A percentile compares a stretch with the other conserved stretches of the same genome.
phyloP scores from a whole-genome alignment of 148 eudicot genomes.

The Simmondsia chinensis region DNA sequence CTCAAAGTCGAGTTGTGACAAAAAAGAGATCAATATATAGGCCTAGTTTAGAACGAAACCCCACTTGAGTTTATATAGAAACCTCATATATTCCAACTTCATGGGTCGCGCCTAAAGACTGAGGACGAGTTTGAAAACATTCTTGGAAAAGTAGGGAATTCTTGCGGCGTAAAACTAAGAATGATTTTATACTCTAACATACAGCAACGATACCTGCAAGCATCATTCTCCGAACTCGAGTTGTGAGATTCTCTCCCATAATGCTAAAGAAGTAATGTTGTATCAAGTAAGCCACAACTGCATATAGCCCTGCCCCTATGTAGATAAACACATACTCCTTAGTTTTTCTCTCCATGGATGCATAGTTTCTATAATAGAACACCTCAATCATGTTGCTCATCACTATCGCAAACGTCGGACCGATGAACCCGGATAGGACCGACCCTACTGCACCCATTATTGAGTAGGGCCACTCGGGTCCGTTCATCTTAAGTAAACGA shows the following conservation, averaged over 20 bases:
- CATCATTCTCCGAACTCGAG: constrained; percentile 98
- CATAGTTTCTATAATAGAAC: constrained; percentile 71
- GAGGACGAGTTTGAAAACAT: no score
- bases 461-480: constrained; percentile 99
- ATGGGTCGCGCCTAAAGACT: no score
- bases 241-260: constrained; percentile 98
- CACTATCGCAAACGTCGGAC: constrained; percentile 92
- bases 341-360: constrained; percentile 89
- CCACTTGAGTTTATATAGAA: no score
- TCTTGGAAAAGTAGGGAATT: no score
- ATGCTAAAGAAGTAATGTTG: constrained; percentile 99
- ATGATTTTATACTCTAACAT: no score
- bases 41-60: no score
- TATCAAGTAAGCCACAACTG: constrained; percentile 88
- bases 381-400: constrained; percentile 99
- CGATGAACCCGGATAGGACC: constrained; percentile 86
- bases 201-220: constrained; percentile 98
- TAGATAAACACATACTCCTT: constrained; percentile 95
- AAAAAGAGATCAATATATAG: no score
- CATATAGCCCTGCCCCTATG: constrained; percentile 93
- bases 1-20: no score
- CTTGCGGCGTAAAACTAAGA: no score
- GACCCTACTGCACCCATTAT: constrained; percentile 96
- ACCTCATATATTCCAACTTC: no score
- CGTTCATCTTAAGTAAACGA: constrained; percentile 77